These are phyloP conservation scores for Gloeopeniophorella convolvens DNA, from an alignment of 768 basidiomycete species.

Conservation along the genomic window DNA sequence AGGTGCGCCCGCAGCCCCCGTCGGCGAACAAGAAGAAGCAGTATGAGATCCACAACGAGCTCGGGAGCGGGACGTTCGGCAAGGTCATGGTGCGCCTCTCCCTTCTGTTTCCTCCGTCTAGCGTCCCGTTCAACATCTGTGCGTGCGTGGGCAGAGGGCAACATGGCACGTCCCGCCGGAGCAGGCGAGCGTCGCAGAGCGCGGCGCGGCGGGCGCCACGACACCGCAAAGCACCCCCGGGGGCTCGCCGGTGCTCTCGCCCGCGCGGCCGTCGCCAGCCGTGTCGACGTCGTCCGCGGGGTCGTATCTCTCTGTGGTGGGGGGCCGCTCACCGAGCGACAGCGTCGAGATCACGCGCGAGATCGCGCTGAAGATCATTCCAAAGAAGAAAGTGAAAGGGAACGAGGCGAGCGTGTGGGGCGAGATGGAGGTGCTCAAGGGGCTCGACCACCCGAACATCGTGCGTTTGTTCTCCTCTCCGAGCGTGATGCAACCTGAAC, in stretches of 20 bases:
- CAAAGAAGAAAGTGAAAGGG: constrained; percentile 93
- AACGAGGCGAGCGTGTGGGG: constrained; percentile 84
- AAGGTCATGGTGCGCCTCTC: constrained; percentile 66
- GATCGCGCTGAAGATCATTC: constrained; percentile 84
- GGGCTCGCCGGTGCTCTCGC: not conserved
- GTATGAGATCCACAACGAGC: constrained; percentile 63
- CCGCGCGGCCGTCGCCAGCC: constrained; percentile 6
- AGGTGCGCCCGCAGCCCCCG: constrained; percentile 73
- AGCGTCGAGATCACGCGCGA: constrained; percentile 57
- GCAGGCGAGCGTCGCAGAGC: constrained; percentile 47
- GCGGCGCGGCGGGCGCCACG: constrained; percentile 46
- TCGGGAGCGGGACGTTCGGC: constrained; percentile 86
- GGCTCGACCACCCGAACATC: constrained; percentile 86
- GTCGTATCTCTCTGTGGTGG: too few relatives aligned
- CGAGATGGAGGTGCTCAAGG: constrained; percentile 91
- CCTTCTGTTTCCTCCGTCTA: not conserved
- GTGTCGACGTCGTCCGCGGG: constrained; percentile 25
- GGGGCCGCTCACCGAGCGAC: too few relatives aligned
- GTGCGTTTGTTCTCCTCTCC: constrained; percentile 38
- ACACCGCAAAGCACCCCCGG: not conserved
- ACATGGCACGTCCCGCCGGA: constrained; percentile 73
- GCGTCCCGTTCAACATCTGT: not conserved
- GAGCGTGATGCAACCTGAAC: not conserved
- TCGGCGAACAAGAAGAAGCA: constrained; percentile 83
- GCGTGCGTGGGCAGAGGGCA: constrained; percentile 43